These are phyloP conservation scores for Penicillium flavigenum DNA, from an alignment of 495 filamentous ascomycete genomes.

Conservation along the genomic window DNA sequence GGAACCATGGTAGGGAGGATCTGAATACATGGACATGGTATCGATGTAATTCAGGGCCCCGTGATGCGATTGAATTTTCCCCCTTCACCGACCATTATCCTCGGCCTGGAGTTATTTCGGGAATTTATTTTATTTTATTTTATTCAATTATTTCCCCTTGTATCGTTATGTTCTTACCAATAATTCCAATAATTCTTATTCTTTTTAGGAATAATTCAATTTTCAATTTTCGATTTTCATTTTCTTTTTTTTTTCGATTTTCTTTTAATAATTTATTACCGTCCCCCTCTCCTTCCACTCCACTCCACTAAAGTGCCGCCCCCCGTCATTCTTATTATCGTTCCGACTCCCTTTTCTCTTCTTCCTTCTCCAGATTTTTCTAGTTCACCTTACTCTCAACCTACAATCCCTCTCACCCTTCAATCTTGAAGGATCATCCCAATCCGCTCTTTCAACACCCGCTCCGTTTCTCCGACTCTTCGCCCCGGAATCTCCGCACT, in stretches of 20 bases:
- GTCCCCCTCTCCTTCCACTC: slow-evolving; percentile 29
- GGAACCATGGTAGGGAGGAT: slow-evolving; percentile 4
- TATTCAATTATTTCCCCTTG: slow-evolving; percentile 26
- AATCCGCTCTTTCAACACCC: slow-evolving; percentile 24
- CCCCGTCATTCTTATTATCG: slow-evolving; percentile 38
- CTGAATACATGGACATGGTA: neutral
- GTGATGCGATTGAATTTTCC: slow-evolving; percentile 33
- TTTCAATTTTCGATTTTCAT: slow-evolving; percentile 8
- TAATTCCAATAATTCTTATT: slow-evolving; percentile 12
- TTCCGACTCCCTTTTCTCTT: slow-evolving; percentile 25
- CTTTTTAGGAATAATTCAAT: neutral
- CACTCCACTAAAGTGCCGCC: slow-evolving; percentile 30
- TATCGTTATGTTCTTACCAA: slow-evolving; percentile 33
- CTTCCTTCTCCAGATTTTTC: slow-evolving; percentile 6
- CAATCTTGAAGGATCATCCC: slow-evolving; percentile 17
- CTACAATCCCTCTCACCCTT: neutral
- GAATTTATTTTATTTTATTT: slow-evolving; percentile 15
- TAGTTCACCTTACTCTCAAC: slow-evolving; percentile 11
- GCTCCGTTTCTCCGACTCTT: slow-evolving; percentile 7
- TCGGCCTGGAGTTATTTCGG: slow-evolving; percentile 27
- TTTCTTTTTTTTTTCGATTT: slow-evolving; percentile 9
- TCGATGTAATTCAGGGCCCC: slow-evolving; percentile 18
- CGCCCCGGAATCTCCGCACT: slow-evolving; percentile 20
- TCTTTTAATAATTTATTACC: slow-evolving; percentile 18
- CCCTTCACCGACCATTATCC: slow-evolving; percentile 22